Evolutionary conservation across 2,329 filamentous ascomycete species (phyloP).

Genomic region (Diaporthe ilicicola): DNA sequence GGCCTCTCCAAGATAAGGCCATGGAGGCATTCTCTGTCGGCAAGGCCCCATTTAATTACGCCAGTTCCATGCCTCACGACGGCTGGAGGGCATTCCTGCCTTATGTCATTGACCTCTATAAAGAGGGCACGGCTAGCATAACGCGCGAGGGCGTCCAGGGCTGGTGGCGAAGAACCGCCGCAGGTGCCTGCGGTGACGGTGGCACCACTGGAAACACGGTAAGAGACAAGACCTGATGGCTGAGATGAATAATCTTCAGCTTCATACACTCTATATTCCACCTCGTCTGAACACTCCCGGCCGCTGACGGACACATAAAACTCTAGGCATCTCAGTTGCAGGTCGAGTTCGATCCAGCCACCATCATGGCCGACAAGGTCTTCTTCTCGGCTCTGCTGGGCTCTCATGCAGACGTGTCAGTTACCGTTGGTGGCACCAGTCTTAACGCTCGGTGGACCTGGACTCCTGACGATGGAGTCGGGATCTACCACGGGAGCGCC

Average conservation of each 20-base stretch:
- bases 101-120: conserved; percentile 59
- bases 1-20: conserved; percentile 50
- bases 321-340: too few relatives aligned
- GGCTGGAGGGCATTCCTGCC: conserved; percentile 58
- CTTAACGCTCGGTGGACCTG: background rate
- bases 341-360: conserved; percentile 35
- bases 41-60: conserved; percentile 57
- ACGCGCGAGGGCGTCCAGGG: conserved; percentile 41
- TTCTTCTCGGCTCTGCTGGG: background rate
- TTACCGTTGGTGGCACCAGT: background rate
- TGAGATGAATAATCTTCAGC: too few relatives aligned
- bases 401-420: background rate
- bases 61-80: conserved; percentile 57
- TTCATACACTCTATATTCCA: too few relatives aligned
- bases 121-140: conserved; percentile 47
- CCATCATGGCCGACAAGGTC: background rate
- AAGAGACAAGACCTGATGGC: too few relatives aligned
- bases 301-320: too few relatives aligned
- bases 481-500: background rate
- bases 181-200: conserved; percentile 39
- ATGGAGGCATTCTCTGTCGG: conserved; percentile 44
- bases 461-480: background rate
- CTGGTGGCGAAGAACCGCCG: conserved; percentile 45
- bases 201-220: conserved; percentile 44
- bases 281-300: too few relatives aligned